Percentiles rank a stretch among this genome's conserved stretches.
These are phyloP conservation scores for Chaetomium sp. DNA, from an alignment of 2,329 filamentous ascomycete genomes.

Conservation along the genomic window DNA sequence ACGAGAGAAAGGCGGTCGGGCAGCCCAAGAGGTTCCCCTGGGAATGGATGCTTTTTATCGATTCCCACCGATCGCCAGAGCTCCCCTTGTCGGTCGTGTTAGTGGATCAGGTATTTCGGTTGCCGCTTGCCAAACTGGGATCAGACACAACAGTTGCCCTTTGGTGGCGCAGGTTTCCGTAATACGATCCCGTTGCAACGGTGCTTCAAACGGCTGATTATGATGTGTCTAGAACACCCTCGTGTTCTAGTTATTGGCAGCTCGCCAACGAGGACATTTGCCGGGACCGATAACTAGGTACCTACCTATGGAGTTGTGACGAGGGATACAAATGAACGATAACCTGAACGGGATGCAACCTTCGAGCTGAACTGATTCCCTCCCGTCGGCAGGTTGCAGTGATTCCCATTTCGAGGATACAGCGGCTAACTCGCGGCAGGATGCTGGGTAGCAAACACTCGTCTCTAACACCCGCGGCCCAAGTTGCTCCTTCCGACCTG, in stretches of 20 bases:
- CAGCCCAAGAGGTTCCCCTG: slow-evolving; percentile 21
- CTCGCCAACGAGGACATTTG: neutral
- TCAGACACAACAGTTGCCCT: slow-evolving; percentile 8
- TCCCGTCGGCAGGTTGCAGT: slow-evolving; percentile 12
- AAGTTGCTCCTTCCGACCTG: neutral
- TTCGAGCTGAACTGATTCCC: slow-evolving; percentile 1
- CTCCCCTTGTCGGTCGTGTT: slow-evolving; percentile 29
- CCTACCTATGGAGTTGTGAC: neutral
- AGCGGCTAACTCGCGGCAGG: neutral
- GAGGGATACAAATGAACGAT: neutral
- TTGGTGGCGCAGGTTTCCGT: neutral
- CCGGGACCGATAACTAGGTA: too few relatives aligned
- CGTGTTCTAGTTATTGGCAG: neutral
- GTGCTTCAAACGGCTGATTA: neutral
- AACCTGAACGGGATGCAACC: neutral
- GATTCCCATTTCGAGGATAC: neutral
- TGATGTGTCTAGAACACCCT: neutral
- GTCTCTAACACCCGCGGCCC: neutral
- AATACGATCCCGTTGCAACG: slow-evolving; percentile 13
- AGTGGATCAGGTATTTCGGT: slow-evolving; percentile 32
- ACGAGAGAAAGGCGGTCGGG: slow-evolving; percentile 21
- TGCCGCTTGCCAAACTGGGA: slow-evolving; percentile 26
- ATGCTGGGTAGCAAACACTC: slow-evolving; percentile 3
- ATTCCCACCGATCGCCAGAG: slow-evolving; percentile 21
- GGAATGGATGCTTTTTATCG: slow-evolving; percentile 33